Evolutionary conservation across 176 grass and related monocot genomes (phyloP).

Genomic region (Aegilops bicornis): DNA sequence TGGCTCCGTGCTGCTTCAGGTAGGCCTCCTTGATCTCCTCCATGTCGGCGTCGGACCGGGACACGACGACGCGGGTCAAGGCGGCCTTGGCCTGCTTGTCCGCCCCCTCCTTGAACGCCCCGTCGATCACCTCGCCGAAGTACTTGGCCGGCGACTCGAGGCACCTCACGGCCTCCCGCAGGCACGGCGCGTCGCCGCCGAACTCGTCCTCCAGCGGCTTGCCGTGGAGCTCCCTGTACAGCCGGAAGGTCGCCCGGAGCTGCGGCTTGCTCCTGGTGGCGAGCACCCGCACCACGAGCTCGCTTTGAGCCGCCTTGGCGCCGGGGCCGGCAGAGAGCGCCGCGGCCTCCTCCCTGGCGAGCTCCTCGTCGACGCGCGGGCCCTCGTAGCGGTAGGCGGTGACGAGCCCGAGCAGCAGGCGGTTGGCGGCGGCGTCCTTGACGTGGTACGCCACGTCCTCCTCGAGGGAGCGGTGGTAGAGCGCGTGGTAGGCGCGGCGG

Average conservation of each 20-base stretch:
- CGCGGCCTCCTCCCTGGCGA: slow-evolving; percentile 69
- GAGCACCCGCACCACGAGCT: slow-evolving; percentile 56
- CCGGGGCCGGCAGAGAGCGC: slow-evolving; percentile 37
- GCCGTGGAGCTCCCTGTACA: slow-evolving; percentile 62
- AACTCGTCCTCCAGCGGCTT: slow-evolving; percentile 63
- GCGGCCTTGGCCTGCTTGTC: slow-evolving; percentile 65
- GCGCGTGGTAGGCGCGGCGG: slow-evolving; percentile 64
- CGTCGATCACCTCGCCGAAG: slow-evolving; percentile 64
- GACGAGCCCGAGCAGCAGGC: slow-evolving; percentile 47
- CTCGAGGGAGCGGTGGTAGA: slow-evolving; percentile 78
- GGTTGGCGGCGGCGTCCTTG: slow-evolving; percentile 50
- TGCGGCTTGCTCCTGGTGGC: slow-evolving; percentile 79
- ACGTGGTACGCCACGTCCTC: slow-evolving; percentile 82
- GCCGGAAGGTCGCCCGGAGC: slow-evolving; percentile 58
- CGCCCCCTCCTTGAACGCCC: slow-evolving; percentile 50
- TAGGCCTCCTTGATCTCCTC: slow-evolving; percentile 72
- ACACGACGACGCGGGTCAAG: slow-evolving; percentile 62
- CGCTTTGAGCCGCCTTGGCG: slow-evolving; percentile 37
- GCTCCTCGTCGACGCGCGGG: slow-evolving; percentile 33
- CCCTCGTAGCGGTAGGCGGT: slow-evolving; percentile 78
- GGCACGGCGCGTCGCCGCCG: slow-evolving; percentile 38
- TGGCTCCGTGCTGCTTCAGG: slow-evolving; percentile 38
- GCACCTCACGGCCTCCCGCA: slow-evolving; percentile 68
- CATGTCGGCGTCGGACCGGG: slow-evolving; percentile 66
- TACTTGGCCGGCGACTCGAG: slow-evolving; percentile 58